Percentiles rank a stretch among this genome's conserved stretches.
Conservation (phyloP, 139 green algal genomes). For the Chlamydomonas schloesseri region DNA sequence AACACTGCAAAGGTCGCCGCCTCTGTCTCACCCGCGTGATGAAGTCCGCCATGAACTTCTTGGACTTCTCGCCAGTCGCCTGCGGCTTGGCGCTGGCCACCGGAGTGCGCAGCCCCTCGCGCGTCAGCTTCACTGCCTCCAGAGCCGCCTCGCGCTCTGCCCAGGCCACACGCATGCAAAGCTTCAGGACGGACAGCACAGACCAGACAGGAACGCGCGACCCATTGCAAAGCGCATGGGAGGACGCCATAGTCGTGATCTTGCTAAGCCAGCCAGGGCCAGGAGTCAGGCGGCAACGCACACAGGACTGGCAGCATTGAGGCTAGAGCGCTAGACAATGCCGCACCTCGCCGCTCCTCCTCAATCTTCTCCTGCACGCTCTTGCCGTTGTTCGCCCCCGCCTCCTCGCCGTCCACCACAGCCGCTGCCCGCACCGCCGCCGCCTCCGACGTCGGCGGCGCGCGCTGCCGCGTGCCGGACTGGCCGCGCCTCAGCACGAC, state of each 20-base stretch:
- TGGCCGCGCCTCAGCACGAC: too few species aligned
- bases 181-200: too few species aligned
- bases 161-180: too few species aligned
- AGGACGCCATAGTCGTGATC: too few species aligned
- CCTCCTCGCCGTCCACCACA: too few species aligned
- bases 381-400: background rate
- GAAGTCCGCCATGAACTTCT: slow-evolving; percentile 29
- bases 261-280: too few species aligned
- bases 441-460: too few species aligned
- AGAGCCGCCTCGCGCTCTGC: slow-evolving; percentile 19
- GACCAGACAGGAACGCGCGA: too few species aligned
- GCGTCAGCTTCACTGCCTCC: slow-evolving; percentile 28
- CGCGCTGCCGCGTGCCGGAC: background rate
- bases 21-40: background rate
- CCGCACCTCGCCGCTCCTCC: slow-evolving; percentile 24
- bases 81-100: background rate
- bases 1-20: too few species aligned
- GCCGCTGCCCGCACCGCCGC: background rate
- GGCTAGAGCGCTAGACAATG: too few species aligned
- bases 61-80: background rate
- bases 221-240: too few species aligned
- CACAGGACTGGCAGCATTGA: too few species aligned
- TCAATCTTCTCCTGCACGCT: slow-evolving; percentile 22
- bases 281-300: background rate
- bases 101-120: background rate